Evolutionary conservation across 345 rosid species (phyloP), one percentile per base, ranked within the genome.

Genomic region (Cochlearia excelsa): DNA sequence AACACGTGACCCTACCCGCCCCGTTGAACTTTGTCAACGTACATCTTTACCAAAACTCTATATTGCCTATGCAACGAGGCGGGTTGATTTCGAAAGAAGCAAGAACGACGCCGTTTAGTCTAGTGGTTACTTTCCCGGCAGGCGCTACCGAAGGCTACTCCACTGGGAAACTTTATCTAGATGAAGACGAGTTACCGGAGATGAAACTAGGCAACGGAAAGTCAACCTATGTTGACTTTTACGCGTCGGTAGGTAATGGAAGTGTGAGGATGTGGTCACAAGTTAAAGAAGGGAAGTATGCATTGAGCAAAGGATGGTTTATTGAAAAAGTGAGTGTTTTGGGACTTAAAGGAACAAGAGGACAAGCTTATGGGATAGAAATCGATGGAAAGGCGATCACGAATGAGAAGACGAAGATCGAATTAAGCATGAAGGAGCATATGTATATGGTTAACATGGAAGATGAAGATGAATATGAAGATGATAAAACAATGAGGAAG

Each of bases 31-130:
- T 69, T 28, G 90, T 93, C 26, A 93, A 93, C 44, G 88, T 85
- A 39, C 99, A 93, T 66, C 76, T 90, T 61, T 82, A 85, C 77
- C 88, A 93, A 45, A 85, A 77, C 62, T 78, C 88, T 11, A 85
- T 93, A 44, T 56, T 93, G 5, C 97, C 99, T 1, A 87, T 89
- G 95, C 99, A 93, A 80, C 85, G 63, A 50, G 99, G 97, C 5
- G 97, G 99, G 38, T 33, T 82, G 71, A 67, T 90, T 26, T 85
- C 99, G 1, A 93, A 77, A 68, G 83, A 84, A 54, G 96, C 96
- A 1, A 85, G 97, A 69, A 75, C 41, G 68, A 87, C 99, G n/a
- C 99, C 97, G 29, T 89, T 82, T 63, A 79, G 66, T 61, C 90
- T 89, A 2, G 68, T 85, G 23, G 78, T 93, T 4, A 69, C 92